Evolutionary conservation across 2,329 filamentous ascomycete genomes (phyloP).

Genomic region (Ascochyta koolunga): DNA sequence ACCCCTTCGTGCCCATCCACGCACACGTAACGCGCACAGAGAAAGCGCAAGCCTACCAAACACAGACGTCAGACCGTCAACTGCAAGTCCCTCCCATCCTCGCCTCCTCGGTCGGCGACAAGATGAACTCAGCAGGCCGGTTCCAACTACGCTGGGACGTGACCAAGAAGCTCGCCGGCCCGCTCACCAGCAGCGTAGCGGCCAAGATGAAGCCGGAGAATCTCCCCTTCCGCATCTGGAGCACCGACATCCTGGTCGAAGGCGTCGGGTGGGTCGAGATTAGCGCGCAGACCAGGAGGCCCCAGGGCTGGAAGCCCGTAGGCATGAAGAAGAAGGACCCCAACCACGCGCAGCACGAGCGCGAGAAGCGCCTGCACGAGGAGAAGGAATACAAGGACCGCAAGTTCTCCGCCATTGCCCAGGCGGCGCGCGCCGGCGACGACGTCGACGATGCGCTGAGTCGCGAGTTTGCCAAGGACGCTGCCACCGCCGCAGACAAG

Average conservation of each 20-base stretch:
- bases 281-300: conserved; percentile 73
- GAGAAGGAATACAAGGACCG: conserved; percentile 20
- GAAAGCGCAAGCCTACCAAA: conserved; percentile 78
- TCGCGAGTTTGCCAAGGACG: conserved; percentile 27
- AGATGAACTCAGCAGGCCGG: conserved; percentile 65
- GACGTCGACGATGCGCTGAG: conserved; percentile 43
- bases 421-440: conserved; percentile 13
- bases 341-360: conserved; percentile 31
- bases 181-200: conserved; percentile 68
- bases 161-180: conserved; percentile 77
- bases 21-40: conserved; percentile 78
- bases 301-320: conserved; percentile 37
- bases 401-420: conserved; percentile 26
- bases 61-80: conserved; percentile 57
- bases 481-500: not conserved
- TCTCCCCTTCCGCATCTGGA: conserved; percentile 80
- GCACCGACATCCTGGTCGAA: conserved; percentile 86
- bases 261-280: conserved; percentile 94
- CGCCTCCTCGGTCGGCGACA: conserved; percentile 43
- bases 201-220: conserved; percentile 68
- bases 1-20: conserved; percentile 81
- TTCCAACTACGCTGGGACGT: conserved; percentile 82
- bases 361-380: conserved; percentile 12
- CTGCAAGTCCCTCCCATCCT: conserved; percentile 70
- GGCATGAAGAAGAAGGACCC: conserved; percentile 58